Evolutionary conservation across 140 eudicot species (phyloP).

Genomic region (Bidens hawaiensis): DNA sequence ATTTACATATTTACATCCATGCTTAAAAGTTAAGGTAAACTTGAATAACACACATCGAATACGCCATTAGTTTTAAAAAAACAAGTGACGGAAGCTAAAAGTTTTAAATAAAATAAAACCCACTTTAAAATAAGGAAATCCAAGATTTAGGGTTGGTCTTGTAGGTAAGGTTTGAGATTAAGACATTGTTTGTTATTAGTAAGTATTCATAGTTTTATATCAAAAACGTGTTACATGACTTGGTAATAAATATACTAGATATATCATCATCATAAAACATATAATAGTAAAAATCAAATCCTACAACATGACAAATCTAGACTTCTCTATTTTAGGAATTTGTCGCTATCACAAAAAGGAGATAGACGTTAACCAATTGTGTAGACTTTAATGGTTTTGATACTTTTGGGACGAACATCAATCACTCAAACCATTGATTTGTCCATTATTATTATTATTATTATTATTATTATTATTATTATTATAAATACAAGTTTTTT

Average conservation of each 20-base stretch:
- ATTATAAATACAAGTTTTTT: no score
- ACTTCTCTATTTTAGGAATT: constrained; percentile 5
- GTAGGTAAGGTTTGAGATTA: neutral
- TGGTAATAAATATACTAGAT: no score
- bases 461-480: no score
- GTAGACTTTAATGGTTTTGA: neutral
- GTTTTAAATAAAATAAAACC: neutral
- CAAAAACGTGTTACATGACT: neutral
- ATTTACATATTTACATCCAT: no score
- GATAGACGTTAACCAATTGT: neutral
- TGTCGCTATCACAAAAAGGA: constrained; percentile 4
- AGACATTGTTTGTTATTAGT: no score
- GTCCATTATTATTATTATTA: no score
- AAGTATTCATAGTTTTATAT: no score
- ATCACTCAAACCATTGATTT: neutral
- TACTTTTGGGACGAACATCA: neutral
- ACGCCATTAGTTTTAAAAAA: neutral
- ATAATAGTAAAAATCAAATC: no score
- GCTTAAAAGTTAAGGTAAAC: no score
- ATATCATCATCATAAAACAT: neutral
- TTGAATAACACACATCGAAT: no score
- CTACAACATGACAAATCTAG: neutral
- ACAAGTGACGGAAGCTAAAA: neutral
- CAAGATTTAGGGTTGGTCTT: neutral
- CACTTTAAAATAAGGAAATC: neutral